A percentile compares a stretch with the other conserved stretches of the same genome.
phyloP scores from a whole-genome alignment of 1,284 basidiomycete species.

The Salmacisia buchloeana region DNA sequence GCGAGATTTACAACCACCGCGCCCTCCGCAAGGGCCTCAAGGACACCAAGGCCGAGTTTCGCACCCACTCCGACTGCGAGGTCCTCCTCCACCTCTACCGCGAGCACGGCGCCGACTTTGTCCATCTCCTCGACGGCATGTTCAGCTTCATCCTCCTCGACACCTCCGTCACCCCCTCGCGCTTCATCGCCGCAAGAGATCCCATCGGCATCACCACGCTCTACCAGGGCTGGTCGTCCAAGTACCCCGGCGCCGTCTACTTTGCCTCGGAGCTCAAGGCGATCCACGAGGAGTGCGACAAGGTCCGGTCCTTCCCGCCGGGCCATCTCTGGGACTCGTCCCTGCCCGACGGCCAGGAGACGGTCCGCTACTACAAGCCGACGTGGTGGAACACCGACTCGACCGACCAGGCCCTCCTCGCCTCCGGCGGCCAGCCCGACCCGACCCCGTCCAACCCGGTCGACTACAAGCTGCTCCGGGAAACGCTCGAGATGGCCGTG shows the following conservation, averaged over 20 bases:
- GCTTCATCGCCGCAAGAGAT: constrained; percentile 91
- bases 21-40: constrained; percentile 67
- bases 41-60: constrained; percentile 68
- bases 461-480: constrained; percentile 61
- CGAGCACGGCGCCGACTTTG: constrained; percentile 51
- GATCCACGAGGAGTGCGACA: constrained; percentile 85
- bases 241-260: constrained; percentile 75
- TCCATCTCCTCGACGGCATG: constrained; percentile 80
- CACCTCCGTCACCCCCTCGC: constrained; percentile 78
- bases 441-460: constrained; percentile 62
- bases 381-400: constrained; percentile 53
- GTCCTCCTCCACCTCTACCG: constrained; percentile 67
- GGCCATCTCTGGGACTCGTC: constrained; percentile 66
- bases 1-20: constrained; percentile 98
- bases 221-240: constrained; percentile 89
- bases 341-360: constrained; percentile 45
- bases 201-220: constrained; percentile 97
- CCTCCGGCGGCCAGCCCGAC: background rate
- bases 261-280: constrained; percentile 97
- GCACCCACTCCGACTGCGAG: constrained; percentile 98
- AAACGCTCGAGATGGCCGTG: constrained; percentile 84
- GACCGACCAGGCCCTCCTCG: constrained; percentile 55
- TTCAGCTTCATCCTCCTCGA: constrained; percentile 97
- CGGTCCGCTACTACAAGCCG: constrained; percentile 49
- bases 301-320: constrained; percentile 90